Base-by-base conservation (phyloP, 441 rosid genomes). In the Populus hybrid region DNA sequence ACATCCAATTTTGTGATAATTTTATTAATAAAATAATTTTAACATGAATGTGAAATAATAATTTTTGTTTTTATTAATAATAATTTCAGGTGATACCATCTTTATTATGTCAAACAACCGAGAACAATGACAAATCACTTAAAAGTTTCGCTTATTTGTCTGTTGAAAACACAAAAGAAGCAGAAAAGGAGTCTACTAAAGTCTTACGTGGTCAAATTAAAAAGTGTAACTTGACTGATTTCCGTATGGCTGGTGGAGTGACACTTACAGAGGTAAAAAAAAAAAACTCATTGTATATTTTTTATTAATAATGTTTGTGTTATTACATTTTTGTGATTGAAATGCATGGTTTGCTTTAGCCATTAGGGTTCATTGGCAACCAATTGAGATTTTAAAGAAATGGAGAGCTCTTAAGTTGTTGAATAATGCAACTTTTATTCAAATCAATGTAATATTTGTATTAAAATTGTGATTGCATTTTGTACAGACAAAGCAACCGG, bases 31-130 rank as follows among this genome's bases (percentile, higher is more conserved):
- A 32, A 18, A 57, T 72, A 4, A 18, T 8, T 10, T 73, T 63
- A 0, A 11, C 24, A 11, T 16, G 8, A 35, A 26, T 21, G 42
- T 64, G 6, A 10, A 5, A 59, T 40, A 8, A 57, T 35, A 8
- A 18, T 26, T 68, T 53, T 10, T 24, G 4, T 81, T 69, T 57
- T 72, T 73, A 72, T 0, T 50, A 12, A 28, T 71, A 28, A 28
- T 30, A 30, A 30, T 83, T 74, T 32, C 87, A 97, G 99, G 98
- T 92, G 67, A 92, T 97, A 78, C 99, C 99, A 9, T 89, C 91
- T 75, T 74, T 93, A 10, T 77, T 91, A 57, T 76, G 81, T 59
- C 83, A 84, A 65, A 84, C 84, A 75, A 63, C 70, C 64, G 89
- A 85, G 75, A 82, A 70, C 70, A 78, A 75, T 26, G 85, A 77